Conservation (phyloP, 75 land plant species). For the Larix kaempferi region DNA sequence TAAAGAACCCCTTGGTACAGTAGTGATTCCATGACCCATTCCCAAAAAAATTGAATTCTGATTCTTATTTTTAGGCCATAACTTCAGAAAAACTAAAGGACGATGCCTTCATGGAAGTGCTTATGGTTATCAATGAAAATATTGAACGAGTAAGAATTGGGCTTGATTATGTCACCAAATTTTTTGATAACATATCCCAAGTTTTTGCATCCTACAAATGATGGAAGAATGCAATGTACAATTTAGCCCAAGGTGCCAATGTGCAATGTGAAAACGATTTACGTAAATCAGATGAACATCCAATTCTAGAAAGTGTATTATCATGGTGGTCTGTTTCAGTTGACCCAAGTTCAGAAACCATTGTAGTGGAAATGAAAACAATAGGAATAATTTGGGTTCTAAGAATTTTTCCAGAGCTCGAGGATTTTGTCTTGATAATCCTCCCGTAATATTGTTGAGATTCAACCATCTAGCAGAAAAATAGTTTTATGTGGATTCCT, state of each 20-base stretch:
- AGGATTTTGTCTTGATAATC: conserved; percentile 13
- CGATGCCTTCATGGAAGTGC: conserved; percentile 8
- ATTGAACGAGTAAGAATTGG: conserved; percentile 17
- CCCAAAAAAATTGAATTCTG: neutral
- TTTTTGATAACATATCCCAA: conserved; percentile 14
- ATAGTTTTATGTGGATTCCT: neutral
- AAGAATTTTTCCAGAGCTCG: conserved; percentile 16
- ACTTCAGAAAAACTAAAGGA: neutral
- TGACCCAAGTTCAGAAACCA: conserved; percentile 3
- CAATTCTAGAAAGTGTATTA: neutral
- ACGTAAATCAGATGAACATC: neutral
- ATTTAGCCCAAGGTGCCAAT: neutral
- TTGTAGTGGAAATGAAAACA: conserved; percentile 16
- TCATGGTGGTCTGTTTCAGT: conserved; percentile 22
- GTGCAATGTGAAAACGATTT: neutral
- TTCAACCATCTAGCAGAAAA: conserved; percentile 5
- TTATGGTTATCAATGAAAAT: conserved; percentile 19
- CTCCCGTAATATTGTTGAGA: conserved; percentile 2
- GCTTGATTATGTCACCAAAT: conserved; percentile 6
- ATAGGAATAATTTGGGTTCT: conserved; percentile 19
- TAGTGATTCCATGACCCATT: neutral
- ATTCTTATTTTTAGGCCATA: neutral
- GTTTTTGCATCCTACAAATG: neutral
- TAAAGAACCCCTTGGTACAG: too few species aligned
- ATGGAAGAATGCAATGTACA: neutral